Evolutionary conservation across 495 filamentous ascomycete species (phyloP).

Genomic region (Achaetomiella virescens): DNA sequence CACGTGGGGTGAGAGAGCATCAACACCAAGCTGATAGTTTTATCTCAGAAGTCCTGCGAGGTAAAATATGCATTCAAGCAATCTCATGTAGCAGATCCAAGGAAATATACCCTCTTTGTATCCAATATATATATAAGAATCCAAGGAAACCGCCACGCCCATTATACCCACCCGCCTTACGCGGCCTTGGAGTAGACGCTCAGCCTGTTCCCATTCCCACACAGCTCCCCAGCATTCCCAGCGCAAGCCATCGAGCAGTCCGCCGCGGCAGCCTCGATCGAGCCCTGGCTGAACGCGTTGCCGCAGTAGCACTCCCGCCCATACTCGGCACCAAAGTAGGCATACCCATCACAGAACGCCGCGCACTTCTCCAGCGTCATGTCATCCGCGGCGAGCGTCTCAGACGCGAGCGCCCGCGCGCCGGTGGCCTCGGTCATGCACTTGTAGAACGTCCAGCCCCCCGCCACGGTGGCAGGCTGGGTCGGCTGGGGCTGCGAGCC

Average conservation of each 20-base stretch:
- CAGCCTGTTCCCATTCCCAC: constrained; percentile 37
- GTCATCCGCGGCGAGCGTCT: constrained; percentile 11
- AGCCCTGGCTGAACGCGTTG: constrained; percentile 26
- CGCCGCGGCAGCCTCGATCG: constrained; percentile 11
- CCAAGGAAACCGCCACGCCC: neutral
- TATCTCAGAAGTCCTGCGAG: neutral
- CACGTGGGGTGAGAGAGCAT: too few species aligned
- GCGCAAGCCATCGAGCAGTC: constrained; percentile 39
- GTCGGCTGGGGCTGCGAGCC: constrained; percentile 1
- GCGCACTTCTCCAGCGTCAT: constrained; percentile 39
- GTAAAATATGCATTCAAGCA: too few species aligned
- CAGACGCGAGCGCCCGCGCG: constrained; percentile 21
- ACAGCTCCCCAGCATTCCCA: constrained; percentile 32
- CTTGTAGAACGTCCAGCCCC: constrained; percentile 27
- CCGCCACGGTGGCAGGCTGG: constrained; percentile 19
- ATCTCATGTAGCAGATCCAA: neutral
- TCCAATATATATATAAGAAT: constrained; percentile 1
- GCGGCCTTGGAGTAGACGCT: constrained; percentile 16
- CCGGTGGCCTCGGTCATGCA: constrained; percentile 36
- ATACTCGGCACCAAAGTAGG: constrained; percentile 38
- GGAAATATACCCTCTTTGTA: neutral
- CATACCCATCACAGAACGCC: constrained; percentile 28
- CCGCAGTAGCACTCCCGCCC: constrained; percentile 36
- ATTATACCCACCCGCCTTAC: neutral
- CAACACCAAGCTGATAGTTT: neutral